Evolutionary conservation across 352 stramenopile species (phyloP), one percentile per base, ranked within the genome.

Genomic region (Phytopythium helicoides): DNA sequence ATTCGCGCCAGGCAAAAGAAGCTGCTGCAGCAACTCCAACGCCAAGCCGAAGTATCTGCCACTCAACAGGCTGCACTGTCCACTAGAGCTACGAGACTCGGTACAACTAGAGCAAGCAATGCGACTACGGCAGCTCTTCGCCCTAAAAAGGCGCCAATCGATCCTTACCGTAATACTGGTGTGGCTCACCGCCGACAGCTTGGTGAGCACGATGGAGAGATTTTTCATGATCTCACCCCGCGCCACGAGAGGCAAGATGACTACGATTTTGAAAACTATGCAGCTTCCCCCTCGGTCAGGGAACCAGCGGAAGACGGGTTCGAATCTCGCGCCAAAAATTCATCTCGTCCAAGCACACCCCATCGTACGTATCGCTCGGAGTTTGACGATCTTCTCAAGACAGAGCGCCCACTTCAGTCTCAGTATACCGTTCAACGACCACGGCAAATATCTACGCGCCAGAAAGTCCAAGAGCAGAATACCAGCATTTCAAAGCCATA

Each of bases 1-100:
- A 92, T 93, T 55, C 68, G 85, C 36, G 48, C 81, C 8, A 60
- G 79, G 0, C 82, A 94, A 51, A 94, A 94, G 65, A 87, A 83
- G 47, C 47, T 92, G 16, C 51, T 94, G 4, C 74, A 88, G 21
- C 74, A 93, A 41, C 59, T 89, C 1, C 80, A 89, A 54, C 40
- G 73, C 15, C 66, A 74, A 33, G 28, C 48, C 62, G 28, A 38
- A 55, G 28, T 19, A 70, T 34, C 36, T 44, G 18, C 46, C 36
- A 7, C 16, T 40, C 16, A 23, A 39, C 19, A 7, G 18, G 10
- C 21, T 40, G 5, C 28, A 9, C 5, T 9, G 5, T 33, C 28
- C 28, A 33, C 5, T 33, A 33, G 28, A 33, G 28, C 28, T 9
- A 33, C 28, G 28, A 9, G 9, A 33, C 9, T 9, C 28, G 28